Percentiles rank a stretch among this genome's conserved stretches.
phyloP scores from a whole-genome alignment of 1,284 basidiomycete species.

The Limonomyces culmigenus region DNA sequence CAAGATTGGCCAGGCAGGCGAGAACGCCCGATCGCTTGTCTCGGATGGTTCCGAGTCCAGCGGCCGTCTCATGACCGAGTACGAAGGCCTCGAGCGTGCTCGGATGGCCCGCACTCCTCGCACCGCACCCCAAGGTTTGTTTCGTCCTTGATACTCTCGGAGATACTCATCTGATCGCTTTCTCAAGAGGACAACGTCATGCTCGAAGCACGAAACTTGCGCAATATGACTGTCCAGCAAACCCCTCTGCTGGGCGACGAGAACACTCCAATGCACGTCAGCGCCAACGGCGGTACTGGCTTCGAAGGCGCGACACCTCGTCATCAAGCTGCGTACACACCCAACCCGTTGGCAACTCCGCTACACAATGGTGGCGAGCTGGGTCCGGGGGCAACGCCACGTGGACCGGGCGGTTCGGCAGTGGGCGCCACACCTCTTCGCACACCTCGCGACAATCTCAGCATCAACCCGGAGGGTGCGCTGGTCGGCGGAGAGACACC shows the following conservation, averaged over 20 bases:
- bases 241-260: slow-evolving; percentile 94
- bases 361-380: slow-evolving; percentile 23
- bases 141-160: not conserved
- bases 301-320: slow-evolving; percentile 85
- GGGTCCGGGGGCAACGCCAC: slow-evolving; percentile 49
- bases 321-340: slow-evolving; percentile 80
- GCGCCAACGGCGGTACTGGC: slow-evolving; percentile 61
- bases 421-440: slow-evolving; percentile 64
- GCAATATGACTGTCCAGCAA: slow-evolving; percentile 83
- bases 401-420: slow-evolving; percentile 22
- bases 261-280: slow-evolving; percentile 81
- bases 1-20: slow-evolving; percentile 90
- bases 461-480: slow-evolving; percentile 60
- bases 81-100: slow-evolving; percentile 77
- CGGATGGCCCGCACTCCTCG: slow-evolving; percentile 85
- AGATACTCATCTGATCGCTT: slow-evolving; percentile 6
- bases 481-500: slow-evolving; percentile 44
- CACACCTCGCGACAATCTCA: slow-evolving; percentile 85
- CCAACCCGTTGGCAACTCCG: slow-evolving; percentile 90
- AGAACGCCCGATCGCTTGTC: slow-evolving; percentile 77
- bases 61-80: slow-evolving; percentile 77
- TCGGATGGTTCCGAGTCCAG: slow-evolving; percentile 71
- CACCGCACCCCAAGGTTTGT: slow-evolving; percentile 81
- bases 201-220: slow-evolving; percentile 87
- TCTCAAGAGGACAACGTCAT: slow-evolving; percentile 77